Base-by-base conservation (phyloP, 2,329 filamentous ascomycete genomes). In the Trichoderma koningii region DNA sequence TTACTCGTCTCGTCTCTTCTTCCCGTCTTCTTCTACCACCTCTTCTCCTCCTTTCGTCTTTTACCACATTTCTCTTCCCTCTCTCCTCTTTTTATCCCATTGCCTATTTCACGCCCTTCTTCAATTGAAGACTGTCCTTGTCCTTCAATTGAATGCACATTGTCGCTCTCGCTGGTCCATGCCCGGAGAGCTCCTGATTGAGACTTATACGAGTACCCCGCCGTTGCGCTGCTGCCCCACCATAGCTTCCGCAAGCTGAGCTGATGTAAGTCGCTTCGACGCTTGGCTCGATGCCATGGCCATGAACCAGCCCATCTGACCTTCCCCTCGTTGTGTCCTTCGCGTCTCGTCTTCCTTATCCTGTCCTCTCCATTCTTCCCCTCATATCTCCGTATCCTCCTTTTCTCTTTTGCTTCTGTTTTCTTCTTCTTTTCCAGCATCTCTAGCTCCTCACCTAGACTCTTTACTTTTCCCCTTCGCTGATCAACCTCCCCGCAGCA, bases 401-500 rank as follows among this genome's bases (percentile, higher is more conserved):
- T 30, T 30, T 9, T 30, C n/a, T 23, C n/a, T 21, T 7, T 12
- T 21, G 6, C n/a, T 14, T 47, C 28, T n/a, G 21, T 21, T 21
- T 38, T 47, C 42, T 45, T 26, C 34, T 21, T 52, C 5, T 6
- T 30, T 21, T 19, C 2, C 51, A 56, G 51, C 41, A 48, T 64
- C 19, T 14, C 34, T 44, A 57, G 38, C 60, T 28, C 42, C 48
- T 41, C 23, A 19, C 23, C 41, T 15, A 56, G 42, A 38, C 34
- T 14, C 12, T 38, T 38, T 38, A 10, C 12, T 14, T 23, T 23
- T 3, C 3, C 34, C 34, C 12, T 38, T 57, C 23, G 52, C 62
- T 57, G 44, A 56, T 51, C 30, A 21, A 15, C 42, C 30, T 42
- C 14, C 55, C 30, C n/a, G 55, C 56, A 61, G 48, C 65, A 78